Base-by-base conservation (phyloP, 345 rosid species). In the Syzygium aqueum region DNA sequence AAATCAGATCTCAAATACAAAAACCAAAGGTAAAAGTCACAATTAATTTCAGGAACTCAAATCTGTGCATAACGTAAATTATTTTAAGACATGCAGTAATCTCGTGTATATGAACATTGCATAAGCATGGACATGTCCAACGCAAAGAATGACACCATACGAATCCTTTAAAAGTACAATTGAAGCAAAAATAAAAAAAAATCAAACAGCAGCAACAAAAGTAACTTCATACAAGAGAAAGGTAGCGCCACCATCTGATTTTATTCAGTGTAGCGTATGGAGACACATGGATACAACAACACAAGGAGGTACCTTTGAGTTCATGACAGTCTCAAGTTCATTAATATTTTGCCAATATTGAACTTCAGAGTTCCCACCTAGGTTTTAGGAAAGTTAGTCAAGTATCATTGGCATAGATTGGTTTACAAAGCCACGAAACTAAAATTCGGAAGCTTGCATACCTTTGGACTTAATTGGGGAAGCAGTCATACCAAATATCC, bases 401-500 rank as follows among this genome's bases (percentile, higher is more conserved):
- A 54, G 54, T n/a, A 84, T 27, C 37, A 54, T 9, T 27, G 8
- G 59, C 46, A 61, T 49, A 28, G 37, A 37, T 40, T 53, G 50
- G 73, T 25, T 8, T 51, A 85, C 59, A 33, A n/a, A 86, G 8
- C 59, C 46, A 77, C 50, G 73, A 49, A 85, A 84, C 23, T 59
- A 43, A 59, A 61, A 49, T 59, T 40, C n/a, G 84, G 67, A 85
- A 67, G 88, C 87, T 30, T 86, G 54, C 52, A 56, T 88, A 96
- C 99, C 97, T 89, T 96, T 96, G 30, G 96, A 87, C 87, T 95
- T 95, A 84, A 97, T 95, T 37, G 91, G 99, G 77, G 99, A 97
- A 53, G 99, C 99, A 50, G 98, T 97, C 99, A 96, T 94, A 82
- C 99, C 99, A 84, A 95, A 91, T 90, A 97, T 94, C 91, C 96